A percentile compares a stretch with the other conserved stretches of the same genome.
phyloP scores from a whole-genome alignment of 345 rosid species.

The Lepidium didymum region DNA sequence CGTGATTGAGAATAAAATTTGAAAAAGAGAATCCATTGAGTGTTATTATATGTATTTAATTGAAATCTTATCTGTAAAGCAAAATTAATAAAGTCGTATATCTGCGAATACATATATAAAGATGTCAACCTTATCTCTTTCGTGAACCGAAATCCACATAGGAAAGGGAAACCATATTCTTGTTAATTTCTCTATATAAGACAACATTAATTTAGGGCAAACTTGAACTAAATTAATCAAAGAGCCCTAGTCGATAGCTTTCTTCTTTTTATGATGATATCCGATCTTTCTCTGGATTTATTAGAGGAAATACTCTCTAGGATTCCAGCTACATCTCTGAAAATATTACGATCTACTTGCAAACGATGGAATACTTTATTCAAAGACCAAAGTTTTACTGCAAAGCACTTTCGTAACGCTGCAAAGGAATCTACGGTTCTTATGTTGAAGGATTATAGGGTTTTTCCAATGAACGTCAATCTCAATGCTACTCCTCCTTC shows the following conservation, averaged over 20 bases:
- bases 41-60: background rate
- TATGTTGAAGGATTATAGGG: background rate
- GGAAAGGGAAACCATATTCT: too few relatives aligned
- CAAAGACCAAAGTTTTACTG: background rate
- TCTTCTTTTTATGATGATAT: background rate
- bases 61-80: slow-evolving; percentile 24
- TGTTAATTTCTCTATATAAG: too few relatives aligned
- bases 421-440: background rate
- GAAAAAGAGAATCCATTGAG: background rate
- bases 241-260: background rate
- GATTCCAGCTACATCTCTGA: background rate
- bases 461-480: background rate
- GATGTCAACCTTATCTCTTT: slow-evolving; percentile 19
- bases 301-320: background rate
- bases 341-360: background rate
- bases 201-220: too few relatives aligned
- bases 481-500: background rate
- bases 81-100: slow-evolving; percentile 5
- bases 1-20: slow-evolving; percentile 1
- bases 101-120: background rate
- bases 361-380: background rate
- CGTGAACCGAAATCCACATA: too few relatives aligned
- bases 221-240: too few relatives aligned
- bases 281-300: background rate
- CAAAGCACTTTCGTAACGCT: background rate